Conservation (phyloP, 1,139 yeast genomes). For the Hansenula sp. region DNA sequence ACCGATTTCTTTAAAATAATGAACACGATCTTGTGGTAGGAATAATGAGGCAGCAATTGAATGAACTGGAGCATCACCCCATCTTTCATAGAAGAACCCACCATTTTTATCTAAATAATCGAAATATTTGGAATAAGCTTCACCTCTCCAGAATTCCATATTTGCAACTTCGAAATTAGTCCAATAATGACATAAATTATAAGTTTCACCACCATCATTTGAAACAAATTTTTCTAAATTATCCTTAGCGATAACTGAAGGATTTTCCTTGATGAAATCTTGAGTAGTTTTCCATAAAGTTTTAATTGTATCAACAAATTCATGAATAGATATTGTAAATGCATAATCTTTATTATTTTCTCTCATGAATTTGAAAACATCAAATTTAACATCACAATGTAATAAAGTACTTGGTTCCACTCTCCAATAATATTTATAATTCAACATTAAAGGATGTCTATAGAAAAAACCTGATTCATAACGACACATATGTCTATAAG, state of each 20-base stretch:
- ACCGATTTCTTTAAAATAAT: conserved; percentile 79
- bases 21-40: conserved; percentile 60
- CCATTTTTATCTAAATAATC: conserved; percentile 71
- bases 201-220: conserved; percentile 59
- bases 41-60: conserved; percentile 78
- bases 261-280: conserved; percentile 45
- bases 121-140: conserved; percentile 66
- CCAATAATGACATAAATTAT: conserved; percentile 90
- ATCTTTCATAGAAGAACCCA: conserved; percentile 88
- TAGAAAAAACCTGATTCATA: conserved; percentile 72
- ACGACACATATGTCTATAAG: conserved; percentile 75
- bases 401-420: conserved; percentile 67
- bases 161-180: conserved; percentile 85
- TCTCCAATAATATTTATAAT: conserved; percentile 73
- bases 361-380: conserved; percentile 62
- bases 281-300: conserved; percentile 60
- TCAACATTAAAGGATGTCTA: conserved; percentile 52
- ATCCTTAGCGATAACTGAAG: conserved; percentile 38
- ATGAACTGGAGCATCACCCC: conserved; percentile 97
- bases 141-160: conserved; percentile 70
- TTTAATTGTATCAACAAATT: conserved; percentile 52
- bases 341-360: conserved; percentile 58
- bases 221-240: conserved; percentile 69
- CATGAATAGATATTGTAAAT: conserved; percentile 62
- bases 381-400: conserved; percentile 64